Conservation (phyloP, 345 rosid species). For the Ceriops zippeliana region DNA sequence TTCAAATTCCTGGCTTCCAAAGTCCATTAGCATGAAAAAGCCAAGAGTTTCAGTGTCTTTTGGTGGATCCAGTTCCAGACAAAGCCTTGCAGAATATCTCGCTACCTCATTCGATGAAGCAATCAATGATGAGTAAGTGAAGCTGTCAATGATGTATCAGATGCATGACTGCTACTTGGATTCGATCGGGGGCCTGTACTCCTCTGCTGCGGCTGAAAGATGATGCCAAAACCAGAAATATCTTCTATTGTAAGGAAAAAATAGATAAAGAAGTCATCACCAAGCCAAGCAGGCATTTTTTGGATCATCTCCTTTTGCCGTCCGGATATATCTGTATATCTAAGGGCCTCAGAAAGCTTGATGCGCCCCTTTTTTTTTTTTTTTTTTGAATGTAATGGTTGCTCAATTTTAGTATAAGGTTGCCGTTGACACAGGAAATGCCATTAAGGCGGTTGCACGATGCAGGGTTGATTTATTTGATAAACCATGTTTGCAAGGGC, state of each 20-base stretch:
- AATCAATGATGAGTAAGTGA: constrained; percentile 14
- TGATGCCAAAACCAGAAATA: neutral
- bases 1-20: constrained; percentile 64
- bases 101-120: constrained; percentile 74
- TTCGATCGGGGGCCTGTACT: neutral
- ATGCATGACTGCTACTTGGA: constrained; percentile 1
- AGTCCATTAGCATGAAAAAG: constrained; percentile 43
- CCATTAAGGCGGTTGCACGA: too few species aligned
- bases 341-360: neutral
- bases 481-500: neutral
- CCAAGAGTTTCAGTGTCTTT: constrained; percentile 43
- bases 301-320: neutral
- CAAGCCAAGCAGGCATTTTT: neutral
- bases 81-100: constrained; percentile 80
- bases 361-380: neutral
- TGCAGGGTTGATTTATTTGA: neutral
- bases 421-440: too few species aligned
- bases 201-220: neutral
- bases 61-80: constrained; percentile 38
- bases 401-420: too few species aligned
- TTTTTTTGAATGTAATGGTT: neutral
- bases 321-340: neutral
- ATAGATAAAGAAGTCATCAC: neutral
- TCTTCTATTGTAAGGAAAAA: neutral
- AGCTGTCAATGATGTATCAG: neutral